Base-by-base conservation (phyloP, 805 yeast species). In the Vanderwaltozyma polyspora region DNA sequence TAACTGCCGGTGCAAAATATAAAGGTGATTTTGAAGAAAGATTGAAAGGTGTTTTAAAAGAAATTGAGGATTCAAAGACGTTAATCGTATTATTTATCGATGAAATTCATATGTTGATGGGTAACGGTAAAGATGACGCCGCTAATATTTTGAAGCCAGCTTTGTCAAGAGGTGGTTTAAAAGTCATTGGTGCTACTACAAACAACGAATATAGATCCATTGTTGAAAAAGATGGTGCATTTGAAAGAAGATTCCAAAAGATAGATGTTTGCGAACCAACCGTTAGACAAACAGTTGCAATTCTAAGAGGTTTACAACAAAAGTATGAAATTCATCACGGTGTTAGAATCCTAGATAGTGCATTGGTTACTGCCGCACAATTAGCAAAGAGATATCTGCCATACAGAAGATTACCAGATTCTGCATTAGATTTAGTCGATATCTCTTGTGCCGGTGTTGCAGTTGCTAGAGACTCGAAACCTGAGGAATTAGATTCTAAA, bases 51-150 rank as follows among this genome's bases (percentile, higher is more conserved):
- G 97, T 91, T 21, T 68, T 91, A 55, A 85, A 78, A 55, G 98
- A 91, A 52, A 83, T 91, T 51, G 94, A 85, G 59, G 80, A 85
- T 48, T 78, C 94, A 1, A 77, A 79, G 49, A 80, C 75, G 32
- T 71, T 86, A 74, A 85, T 91, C 45, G 77, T 91, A 43, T 69
- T 91, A 38, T 91, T 91, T 66, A 83, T 91, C 50, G 98, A 91
- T 64, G 98, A 91, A 63, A 91, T 91, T 57, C 98, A 91, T 64
- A 91, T 91, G 96, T 74, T 91, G 46, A 91, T 91, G 98, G 98
- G 98, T 49, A 95, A 91, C 57, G 98, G 98, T 57, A 91, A 87
- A 63, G 76, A 82, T 42, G 98, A 91, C 59, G 95, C 94, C 28
- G 98, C 98, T 27, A 91, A 91, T 61, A 72, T 91, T 51, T 74